phyloP scores from a whole-genome alignment of 73 alveolate genomes.

The Stentor coeruleus region DNA sequence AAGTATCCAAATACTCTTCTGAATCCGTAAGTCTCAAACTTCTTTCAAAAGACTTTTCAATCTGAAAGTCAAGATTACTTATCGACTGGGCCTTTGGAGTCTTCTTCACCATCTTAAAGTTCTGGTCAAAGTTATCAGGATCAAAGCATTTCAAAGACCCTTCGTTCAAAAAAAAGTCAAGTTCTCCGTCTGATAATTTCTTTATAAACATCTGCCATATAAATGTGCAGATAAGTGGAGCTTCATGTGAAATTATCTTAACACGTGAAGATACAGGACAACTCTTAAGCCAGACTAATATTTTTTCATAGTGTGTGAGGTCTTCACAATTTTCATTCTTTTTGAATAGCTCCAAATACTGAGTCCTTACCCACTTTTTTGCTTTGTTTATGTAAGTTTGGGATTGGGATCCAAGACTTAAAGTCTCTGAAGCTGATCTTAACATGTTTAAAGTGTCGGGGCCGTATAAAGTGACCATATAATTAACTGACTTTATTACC shows the following conservation, averaged over 20 bases:
- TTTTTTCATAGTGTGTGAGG: background rate
- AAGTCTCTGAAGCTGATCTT: background rate
- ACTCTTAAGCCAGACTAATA: too few relatives aligned
- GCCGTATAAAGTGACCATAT: constrained; percentile 5
- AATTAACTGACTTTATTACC: background rate
- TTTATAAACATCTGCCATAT: background rate
- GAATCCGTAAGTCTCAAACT: background rate
- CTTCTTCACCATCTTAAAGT: background rate
- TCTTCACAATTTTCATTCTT: background rate
- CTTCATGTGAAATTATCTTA: background rate
- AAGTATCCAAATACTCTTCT: constrained; percentile 12
- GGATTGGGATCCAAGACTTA: background rate
- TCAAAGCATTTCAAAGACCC: background rate
- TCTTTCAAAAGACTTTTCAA: constrained; percentile 9
- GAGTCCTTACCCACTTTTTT: background rate
- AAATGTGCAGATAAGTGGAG: background rate
- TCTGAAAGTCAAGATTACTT: background rate
- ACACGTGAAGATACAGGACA: background rate
- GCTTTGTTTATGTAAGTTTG: background rate
- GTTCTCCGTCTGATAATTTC: background rate
- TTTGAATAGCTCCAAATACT: background rate
- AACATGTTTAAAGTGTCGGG: background rate
- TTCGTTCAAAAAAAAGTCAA: background rate
- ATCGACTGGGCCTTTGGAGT: background rate
- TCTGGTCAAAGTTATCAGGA: background rate